phyloP scores from a whole-genome alignment of 2,329 filamentous ascomycete genomes.

The Pseudogymnoascus sp. region DNA sequence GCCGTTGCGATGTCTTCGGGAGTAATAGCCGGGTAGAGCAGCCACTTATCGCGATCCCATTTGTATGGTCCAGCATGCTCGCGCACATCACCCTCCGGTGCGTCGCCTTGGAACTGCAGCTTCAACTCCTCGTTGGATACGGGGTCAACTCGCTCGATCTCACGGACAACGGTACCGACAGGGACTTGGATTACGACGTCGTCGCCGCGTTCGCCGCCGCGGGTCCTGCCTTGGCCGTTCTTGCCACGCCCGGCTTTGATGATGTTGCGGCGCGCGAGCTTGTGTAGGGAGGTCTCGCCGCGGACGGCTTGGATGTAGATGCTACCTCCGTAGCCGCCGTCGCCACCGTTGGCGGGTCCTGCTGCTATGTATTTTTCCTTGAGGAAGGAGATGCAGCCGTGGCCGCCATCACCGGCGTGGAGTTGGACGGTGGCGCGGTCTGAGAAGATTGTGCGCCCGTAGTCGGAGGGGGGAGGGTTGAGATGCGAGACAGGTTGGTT shows the following conservation, averaged over 20 bases:
- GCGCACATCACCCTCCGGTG: slow-evolving; percentile 13
- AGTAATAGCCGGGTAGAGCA: slow-evolving; percentile 74
- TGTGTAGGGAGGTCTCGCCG: slow-evolving; percentile 88
- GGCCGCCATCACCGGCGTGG: slow-evolving; percentile 72
- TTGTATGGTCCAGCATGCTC: slow-evolving; percentile 30
- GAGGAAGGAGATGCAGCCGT: slow-evolving; percentile 90
- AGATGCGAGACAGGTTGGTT: slow-evolving; percentile 44
- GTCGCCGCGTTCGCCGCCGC: slow-evolving; percentile 70
- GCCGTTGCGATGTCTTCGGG: slow-evolving; percentile 58
- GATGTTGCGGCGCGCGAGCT: slow-evolving; percentile 69
- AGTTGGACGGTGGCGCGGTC: slow-evolving; percentile 76
- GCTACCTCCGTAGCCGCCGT: slow-evolving; percentile 85
- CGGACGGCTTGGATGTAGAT: slow-evolving; percentile 90
- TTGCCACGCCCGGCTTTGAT: slow-evolving; percentile 68
- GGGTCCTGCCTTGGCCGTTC: slow-evolving; percentile 66
- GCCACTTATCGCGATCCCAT: slow-evolving; percentile 61
- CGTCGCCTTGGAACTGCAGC: slow-evolving; percentile 19
- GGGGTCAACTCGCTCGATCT: slow-evolving; percentile 72
- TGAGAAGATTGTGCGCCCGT: slow-evolving; percentile 72
- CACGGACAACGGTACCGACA: slow-evolving; percentile 82
- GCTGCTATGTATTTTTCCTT: slow-evolving; percentile 84
- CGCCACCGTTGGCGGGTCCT: slow-evolving; percentile 88
- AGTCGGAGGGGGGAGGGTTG: slow-evolving; percentile 77
- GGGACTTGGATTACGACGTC: slow-evolving; percentile 86
- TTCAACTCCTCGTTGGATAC: slow-evolving; percentile 56